Evolutionary conservation across 2,329 filamentous ascomycete genomes (phyloP).

Genomic region (Hypoxylon sp.): DNA sequence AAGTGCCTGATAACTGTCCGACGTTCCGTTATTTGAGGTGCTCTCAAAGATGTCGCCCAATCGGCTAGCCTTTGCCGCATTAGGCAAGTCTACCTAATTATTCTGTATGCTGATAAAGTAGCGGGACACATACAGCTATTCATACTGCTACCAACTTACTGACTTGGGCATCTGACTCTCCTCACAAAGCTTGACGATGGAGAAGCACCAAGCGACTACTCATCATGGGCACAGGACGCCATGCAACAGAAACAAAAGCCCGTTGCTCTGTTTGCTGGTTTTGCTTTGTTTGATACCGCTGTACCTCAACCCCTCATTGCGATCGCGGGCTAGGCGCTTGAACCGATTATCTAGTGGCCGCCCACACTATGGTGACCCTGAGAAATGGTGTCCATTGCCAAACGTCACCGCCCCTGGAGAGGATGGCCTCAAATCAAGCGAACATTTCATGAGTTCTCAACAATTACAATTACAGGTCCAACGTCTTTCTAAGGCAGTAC

Average conservation of each 20-base stretch:
- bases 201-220: constrained; percentile 21
- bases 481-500: constrained; percentile 40
- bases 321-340: constrained; percentile 10
- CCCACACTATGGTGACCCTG: constrained; percentile 7
- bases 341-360: not conserved
- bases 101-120: constrained; percentile 5
- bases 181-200: constrained; percentile 21
- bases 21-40: constrained; percentile 5
- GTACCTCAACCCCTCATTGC: constrained; percentile 21
- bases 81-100: constrained; percentile 27
- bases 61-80: constrained; percentile 28
- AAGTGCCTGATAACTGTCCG: not conserved
- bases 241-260: constrained; percentile 7
- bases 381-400: constrained; percentile 44
- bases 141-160: not conserved
- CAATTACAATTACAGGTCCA: constrained; percentile 33
- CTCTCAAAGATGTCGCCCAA: constrained; percentile 16
- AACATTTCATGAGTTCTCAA: constrained; percentile 37
- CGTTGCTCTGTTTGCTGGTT: constrained; percentile 23
- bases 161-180: constrained; percentile 1
- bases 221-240: constrained; percentile 5
- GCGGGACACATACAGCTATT: not conserved
- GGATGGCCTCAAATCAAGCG: constrained; percentile 36
- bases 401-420: constrained; percentile 22
- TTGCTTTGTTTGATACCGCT: constrained; percentile 25